A percentile compares a stretch with the other conserved stretches of the same genome.
Conservation (phyloP, 2,329 filamentous ascomycete genomes). For the Aureobasidium mangrovei region DNA sequence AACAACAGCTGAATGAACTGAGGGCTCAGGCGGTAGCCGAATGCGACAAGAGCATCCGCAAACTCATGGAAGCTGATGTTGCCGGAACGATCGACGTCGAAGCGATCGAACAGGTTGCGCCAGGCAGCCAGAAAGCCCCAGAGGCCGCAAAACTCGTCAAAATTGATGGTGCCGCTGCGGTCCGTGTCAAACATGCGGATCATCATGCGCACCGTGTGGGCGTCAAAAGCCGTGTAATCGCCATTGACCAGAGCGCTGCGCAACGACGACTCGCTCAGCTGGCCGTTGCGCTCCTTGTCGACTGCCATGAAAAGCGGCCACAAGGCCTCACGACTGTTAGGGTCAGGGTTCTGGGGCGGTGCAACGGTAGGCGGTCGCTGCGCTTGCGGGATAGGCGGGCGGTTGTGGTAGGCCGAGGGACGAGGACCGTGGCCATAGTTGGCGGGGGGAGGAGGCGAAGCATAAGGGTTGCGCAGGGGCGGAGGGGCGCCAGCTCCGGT, state of each 20-base stretch:
- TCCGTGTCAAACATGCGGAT: conserved; percentile 98
- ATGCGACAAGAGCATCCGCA: conserved; percentile 76
- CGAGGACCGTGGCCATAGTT: conserved; percentile 46
- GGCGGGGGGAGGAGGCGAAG: conserved; percentile 41
- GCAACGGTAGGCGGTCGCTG: conserved; percentile 40
- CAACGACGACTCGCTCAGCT: conserved; percentile 78
- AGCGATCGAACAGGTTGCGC: conserved; percentile 89
- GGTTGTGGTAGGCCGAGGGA: conserved; percentile 55
- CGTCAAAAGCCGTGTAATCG: conserved; percentile 89
- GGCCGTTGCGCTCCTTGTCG: conserved; percentile 73
- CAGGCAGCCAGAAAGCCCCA: conserved; percentile 95
- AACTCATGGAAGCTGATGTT: conserved; percentile 84
- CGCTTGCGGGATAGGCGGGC: conserved; percentile 44
- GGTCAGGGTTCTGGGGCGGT: conserved; percentile 43
- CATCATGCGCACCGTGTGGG: conserved; percentile 96
- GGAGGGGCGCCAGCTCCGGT: conserved; percentile 16
- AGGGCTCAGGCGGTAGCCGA: conserved; percentile 82
- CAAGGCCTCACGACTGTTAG: conserved; percentile 60
- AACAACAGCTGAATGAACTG: conserved; percentile 81
- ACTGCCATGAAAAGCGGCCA: conserved; percentile 83
- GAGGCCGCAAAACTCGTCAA: conserved; percentile 90
- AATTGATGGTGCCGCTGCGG: conserved; percentile 79
- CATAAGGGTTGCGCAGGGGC: conserved; percentile 24
- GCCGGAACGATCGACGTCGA: conserved; percentile 78
- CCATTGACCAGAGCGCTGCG: conserved; percentile 89